Percentiles rank a stretch among this genome's conserved stretches.
Evolutionary conservation across 148 eudicot genomes (phyloP).

Genomic region (Vaccinium macrocarpon): DNA sequence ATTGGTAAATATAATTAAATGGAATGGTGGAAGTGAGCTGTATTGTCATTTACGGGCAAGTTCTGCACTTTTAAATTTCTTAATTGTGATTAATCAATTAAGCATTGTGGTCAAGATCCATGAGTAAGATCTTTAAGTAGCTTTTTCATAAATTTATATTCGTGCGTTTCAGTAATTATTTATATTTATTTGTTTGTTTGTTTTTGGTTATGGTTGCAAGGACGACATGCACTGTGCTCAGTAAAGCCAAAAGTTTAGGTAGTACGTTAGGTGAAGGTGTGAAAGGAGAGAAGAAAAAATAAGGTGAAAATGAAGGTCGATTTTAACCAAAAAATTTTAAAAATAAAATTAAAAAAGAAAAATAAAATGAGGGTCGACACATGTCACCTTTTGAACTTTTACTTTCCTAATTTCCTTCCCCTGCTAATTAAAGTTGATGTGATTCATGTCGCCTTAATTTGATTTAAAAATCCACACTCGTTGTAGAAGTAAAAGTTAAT

Average conservation of each 20-base stretch:
- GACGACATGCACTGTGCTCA: neutral
- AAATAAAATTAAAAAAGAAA: no score
- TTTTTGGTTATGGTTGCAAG: neutral
- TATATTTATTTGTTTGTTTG: neutral
- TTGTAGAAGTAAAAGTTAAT: no score
- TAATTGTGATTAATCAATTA: neutral
- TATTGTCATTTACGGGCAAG: neutral
- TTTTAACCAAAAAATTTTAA: no score
- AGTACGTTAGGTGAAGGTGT: conserved; percentile 14
- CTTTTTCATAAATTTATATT: neutral
- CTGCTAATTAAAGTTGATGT: neutral
- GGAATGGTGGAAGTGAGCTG: conserved; percentile 17
- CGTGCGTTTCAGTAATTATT: neutral
- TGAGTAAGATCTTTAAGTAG: neutral
- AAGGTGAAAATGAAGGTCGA: no score
- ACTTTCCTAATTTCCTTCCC: neutral
- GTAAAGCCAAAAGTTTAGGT: conserved; percentile 17
- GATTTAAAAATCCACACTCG: neutral
- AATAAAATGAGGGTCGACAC: neutral
- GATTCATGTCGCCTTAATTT: neutral
- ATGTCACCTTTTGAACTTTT: conserved; percentile 12
- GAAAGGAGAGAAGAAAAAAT: neutral
- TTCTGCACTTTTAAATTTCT: neutral
- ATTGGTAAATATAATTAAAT: neutral
- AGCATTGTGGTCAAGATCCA: neutral